Percentiles rank a stretch among this genome's conserved stretches.
These are phyloP conservation scores for Fusarium incarnatum DNA, from an alignment of 2,329 filamentous ascomycete genomes.

Conservation along the genomic window DNA sequence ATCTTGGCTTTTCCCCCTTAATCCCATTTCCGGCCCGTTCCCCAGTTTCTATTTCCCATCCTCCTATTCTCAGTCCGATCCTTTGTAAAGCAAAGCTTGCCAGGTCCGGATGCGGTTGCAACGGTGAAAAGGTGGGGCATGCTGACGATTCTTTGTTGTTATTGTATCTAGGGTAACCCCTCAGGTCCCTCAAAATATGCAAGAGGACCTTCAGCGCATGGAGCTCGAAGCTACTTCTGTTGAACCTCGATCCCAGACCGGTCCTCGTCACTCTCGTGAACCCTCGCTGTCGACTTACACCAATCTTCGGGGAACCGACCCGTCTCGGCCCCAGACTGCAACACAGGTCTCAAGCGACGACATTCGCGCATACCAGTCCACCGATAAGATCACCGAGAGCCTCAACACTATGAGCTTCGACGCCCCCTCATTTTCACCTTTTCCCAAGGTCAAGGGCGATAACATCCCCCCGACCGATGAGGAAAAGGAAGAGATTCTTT, in stretches of 20 bases:
- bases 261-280: constrained; percentile 56
- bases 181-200: constrained; percentile 96
- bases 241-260: constrained; percentile 50
- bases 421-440: constrained; percentile 87
- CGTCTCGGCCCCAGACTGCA: constrained; percentile 48
- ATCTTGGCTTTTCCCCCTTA: constrained; percentile 37
- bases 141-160: constrained; percentile 53
- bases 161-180: constrained; percentile 80
- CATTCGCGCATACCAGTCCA: constrained; percentile 54
- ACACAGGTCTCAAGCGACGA: constrained; percentile 54
- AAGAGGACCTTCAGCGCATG: constrained; percentile 90
- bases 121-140: constrained; percentile 51
- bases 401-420: constrained; percentile 62
- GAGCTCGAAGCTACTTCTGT: constrained; percentile 78
- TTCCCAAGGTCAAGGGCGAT: constrained; percentile 85
- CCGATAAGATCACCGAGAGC: constrained; percentile 51
- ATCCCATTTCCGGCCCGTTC: constrained; percentile 27
- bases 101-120: constrained; percentile 43
- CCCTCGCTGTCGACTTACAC: constrained; percentile 58
- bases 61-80: constrained; percentile 29
- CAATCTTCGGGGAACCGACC: constrained; percentile 47
- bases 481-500: constrained; percentile 90
- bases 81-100: constrained; percentile 36
- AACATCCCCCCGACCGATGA: constrained; percentile 95
- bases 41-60: constrained; percentile 38